Base-by-base conservation (phyloP, 345 rosid species). In the Eucalyptus regnans region DNA sequence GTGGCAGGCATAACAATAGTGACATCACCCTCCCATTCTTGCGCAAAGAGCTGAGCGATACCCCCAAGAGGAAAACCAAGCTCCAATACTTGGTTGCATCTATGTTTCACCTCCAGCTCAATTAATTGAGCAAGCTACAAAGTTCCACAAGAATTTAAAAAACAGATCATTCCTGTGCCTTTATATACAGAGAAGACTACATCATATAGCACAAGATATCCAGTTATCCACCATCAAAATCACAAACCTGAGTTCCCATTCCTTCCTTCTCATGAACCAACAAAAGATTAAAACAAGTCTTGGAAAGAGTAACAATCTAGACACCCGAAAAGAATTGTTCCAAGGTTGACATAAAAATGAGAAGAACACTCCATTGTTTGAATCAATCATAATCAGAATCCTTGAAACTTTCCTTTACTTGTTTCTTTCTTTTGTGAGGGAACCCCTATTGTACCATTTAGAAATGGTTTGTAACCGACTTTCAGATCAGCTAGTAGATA, bases 1-100 rank as follows among this genome's bases (percentile, higher is more conserved):
- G 99, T 98, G 90, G 99, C 99, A 60, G 99, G 99, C 99, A 97
- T 97, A 88, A 98, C 99, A 89, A 98, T 96, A 87, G 99, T 98
- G 81, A 98, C 96, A 90, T 98, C 99, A 10, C 99, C 99, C 90
- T 98, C 99, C 99, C 99, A 97, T 76, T 98, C 99, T 90, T 98
- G 99, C 91, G 99, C 97, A 93, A 96, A 97, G 58, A 98, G 96
- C 93, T 93, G 95, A 54, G 99, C 99, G 11, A 97, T 88, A 90
- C 99, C 99, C 86, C 99, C 99, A 0, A 98, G 91, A 1, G 97
- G 99, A 91, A 98, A 97, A 56, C 99, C 99, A 8, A 98, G 98
- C 93, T 96, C 98, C 90, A 96, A 50, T 31, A 95, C 92, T 87
- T 98, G 99, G 92, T 93, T 95, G 91, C 95, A 98, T 94, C 99